phyloP scores from a whole-genome alignment of 2,329 filamentous ascomycete genomes.

The Metarhizium anisopliae region DNA sequence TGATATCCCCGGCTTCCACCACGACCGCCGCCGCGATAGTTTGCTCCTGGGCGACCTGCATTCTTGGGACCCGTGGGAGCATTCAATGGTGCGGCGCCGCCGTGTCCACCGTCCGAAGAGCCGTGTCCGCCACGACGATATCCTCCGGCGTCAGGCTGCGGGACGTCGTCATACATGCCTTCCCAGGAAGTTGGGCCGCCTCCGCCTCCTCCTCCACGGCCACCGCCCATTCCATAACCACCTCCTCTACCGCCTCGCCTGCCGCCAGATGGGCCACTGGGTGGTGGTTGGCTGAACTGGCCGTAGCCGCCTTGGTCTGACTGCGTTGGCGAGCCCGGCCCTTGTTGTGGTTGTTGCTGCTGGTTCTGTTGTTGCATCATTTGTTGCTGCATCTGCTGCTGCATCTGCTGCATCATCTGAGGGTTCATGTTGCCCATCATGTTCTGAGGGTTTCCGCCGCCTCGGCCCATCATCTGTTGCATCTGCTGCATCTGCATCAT shows the following conservation, averaged over 20 bases:
- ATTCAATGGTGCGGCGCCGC: conserved; percentile 36
- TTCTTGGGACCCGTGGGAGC: conserved; percentile 95
- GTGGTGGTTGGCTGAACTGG: conserved; percentile 40
- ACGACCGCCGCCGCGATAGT: conserved; percentile 84
- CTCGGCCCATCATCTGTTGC: conserved; percentile 44
- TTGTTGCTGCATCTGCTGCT: conserved; percentile 34
- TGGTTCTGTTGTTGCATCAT: conserved; percentile 22
- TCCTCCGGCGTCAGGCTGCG: conserved; percentile 58
- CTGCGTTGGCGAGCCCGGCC: not conserved
- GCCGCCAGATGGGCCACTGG: conserved; percentile 17
- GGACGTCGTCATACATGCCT: conserved; percentile 96
- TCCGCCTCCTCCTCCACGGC: conserved; percentile 31
- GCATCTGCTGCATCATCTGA: conserved; percentile 53
- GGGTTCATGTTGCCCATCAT: conserved; percentile 37
- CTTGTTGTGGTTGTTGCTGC: conserved; percentile 8
- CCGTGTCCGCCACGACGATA: conserved; percentile 32
- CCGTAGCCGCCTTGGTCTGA: conserved; percentile 20
- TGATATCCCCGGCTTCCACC: conserved; percentile 70
- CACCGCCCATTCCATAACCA: conserved; percentile 19
- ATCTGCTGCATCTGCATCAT: conserved; percentile 71
- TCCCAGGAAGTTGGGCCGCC: conserved; percentile 84
- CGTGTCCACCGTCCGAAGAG: conserved; percentile 33
- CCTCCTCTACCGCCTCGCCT: conserved; percentile 13
- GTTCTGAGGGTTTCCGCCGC: conserved; percentile 23
- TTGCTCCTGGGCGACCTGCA: conserved; percentile 80